Evolutionary conservation across 768 basidiomycete genomes (phyloP).

Genomic region (Lactarius akahatsu): DNA sequence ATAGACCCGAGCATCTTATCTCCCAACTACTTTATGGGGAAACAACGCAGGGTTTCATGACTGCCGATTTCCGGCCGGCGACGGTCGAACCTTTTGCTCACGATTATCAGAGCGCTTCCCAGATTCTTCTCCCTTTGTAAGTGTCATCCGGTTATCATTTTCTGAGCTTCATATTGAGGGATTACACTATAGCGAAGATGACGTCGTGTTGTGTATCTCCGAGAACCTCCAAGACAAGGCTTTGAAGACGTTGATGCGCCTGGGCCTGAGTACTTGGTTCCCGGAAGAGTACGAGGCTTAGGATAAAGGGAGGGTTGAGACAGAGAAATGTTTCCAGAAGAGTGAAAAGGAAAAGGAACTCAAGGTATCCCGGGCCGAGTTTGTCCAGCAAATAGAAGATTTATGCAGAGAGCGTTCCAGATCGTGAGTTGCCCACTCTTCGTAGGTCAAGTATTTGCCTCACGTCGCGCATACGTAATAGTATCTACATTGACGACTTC

Average conservation of each 20-base stretch:
- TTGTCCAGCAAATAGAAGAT: neutral
- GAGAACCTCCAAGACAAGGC: neutral
- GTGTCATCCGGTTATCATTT: neutral
- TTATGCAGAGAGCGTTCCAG: neutral
- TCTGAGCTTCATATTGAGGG: neutral
- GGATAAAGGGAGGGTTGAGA: neutral
- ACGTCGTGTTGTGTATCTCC: neutral
- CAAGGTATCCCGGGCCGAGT: neutral
- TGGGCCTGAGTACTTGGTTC: neutral
- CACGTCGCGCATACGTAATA: neutral
- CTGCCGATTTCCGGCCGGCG: neutral
- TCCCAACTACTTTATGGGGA: constrained; percentile 4
- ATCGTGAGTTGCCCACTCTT: neutral
- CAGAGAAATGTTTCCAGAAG: neutral
- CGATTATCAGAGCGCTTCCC: neutral
- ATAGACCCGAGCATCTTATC: neutral
- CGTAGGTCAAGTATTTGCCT: neutral
- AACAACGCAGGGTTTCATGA: constrained; percentile 8
- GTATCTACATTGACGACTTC: neutral
- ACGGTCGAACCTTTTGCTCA: neutral
- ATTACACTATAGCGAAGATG: neutral
- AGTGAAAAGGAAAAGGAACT: neutral
- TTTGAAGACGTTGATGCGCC: neutral
- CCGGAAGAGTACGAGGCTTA: neutral
- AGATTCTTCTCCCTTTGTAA: neutral